These are phyloP conservation scores for Sugiyamaella neomexicana DNA, from an alignment of 1,139 yeast genomes.

Conservation along the genomic window DNA sequence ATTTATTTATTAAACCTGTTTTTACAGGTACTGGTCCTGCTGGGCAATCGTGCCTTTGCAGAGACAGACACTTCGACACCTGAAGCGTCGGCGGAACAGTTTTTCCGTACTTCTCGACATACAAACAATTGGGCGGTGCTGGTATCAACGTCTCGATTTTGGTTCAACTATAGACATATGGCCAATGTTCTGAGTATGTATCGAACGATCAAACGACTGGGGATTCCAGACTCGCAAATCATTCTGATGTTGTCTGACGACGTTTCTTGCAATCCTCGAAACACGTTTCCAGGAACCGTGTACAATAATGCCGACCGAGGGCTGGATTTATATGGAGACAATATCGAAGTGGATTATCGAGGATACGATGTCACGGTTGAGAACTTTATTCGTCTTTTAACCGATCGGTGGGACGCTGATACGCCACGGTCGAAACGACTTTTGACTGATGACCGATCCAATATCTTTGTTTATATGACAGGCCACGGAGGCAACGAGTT, in stretches of 20 bases:
- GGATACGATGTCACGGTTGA: constrained; percentile 99
- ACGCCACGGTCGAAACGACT: constrained; percentile 91
- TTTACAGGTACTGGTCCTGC: background rate
- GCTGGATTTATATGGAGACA: constrained; percentile 91
- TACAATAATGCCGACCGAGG: constrained; percentile 93
- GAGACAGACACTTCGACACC: background rate
- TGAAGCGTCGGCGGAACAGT: constrained; percentile 5
- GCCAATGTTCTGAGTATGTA: constrained; percentile 94
- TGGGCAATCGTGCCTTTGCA: background rate
- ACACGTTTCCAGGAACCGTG: constrained; percentile 94
- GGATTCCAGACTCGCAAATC: constrained; percentile 97
- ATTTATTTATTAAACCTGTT: constrained; percentile 10
- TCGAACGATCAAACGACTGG: constrained; percentile 90
- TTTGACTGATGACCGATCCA: constrained; percentile 89
- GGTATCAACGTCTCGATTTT: constrained; percentile 92
- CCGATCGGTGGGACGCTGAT: constrained; percentile 93
- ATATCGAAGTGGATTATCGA: constrained; percentile 92
- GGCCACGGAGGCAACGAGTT: constrained; percentile 99
- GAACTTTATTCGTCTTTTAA: constrained; percentile 81
- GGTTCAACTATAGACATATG: constrained; percentile 98
- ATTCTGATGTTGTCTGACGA: constrained; percentile 95
- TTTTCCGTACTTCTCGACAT: constrained; percentile 24
- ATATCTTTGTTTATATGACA: constrained; percentile 90
- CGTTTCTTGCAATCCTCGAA: constrained; percentile 94
- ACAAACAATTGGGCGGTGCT: constrained; percentile 62